phyloP scores from a whole-genome alignment of 1,284 basidiomycete genomes.

The Ceratobasidium sp. region DNA sequence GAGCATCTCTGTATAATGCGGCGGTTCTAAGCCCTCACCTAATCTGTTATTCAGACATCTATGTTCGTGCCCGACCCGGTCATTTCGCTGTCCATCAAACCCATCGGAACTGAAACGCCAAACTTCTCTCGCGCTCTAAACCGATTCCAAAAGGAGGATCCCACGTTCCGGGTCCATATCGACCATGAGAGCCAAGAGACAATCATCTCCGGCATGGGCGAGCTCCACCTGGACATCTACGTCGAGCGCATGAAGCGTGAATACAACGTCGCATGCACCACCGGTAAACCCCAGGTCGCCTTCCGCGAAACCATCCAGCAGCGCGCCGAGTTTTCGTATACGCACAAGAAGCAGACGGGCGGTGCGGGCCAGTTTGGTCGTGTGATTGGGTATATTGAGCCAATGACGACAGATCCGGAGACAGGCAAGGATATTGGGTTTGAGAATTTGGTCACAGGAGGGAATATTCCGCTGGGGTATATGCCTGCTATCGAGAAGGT shows the following conservation, averaged over 20 bases:
- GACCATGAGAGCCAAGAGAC: slow-evolving; percentile 97
- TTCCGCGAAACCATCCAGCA: slow-evolving; percentile 95
- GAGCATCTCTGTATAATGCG: slow-evolving; percentile 50
- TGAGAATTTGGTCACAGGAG: slow-evolving; percentile 90
- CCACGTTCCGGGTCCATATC: slow-evolving; percentile 97
- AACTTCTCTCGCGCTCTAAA: slow-evolving; percentile 97
- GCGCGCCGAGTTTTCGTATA: slow-evolving; percentile 86
- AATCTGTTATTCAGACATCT: slow-evolving; percentile 70
- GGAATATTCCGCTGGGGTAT: slow-evolving; percentile 90
- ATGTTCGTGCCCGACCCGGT: slow-evolving; percentile 99
- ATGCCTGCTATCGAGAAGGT: slow-evolving; percentile 97
- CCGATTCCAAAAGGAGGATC: slow-evolving; percentile 99
- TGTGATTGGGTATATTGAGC: slow-evolving; percentile 92
- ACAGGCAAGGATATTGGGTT: slow-evolving; percentile 90
- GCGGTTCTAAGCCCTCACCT: neutral
- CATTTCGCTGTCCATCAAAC: slow-evolving; percentile 94
- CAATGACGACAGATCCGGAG: slow-evolving; percentile 83
- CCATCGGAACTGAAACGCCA: slow-evolving; percentile 90
- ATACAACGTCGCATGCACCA: slow-evolving; percentile 93
- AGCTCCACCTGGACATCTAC: slow-evolving; percentile 98
- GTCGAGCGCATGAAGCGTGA: slow-evolving; percentile 99
- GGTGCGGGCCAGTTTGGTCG: slow-evolving; percentile 97
- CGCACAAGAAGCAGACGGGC: slow-evolving; percentile 98
- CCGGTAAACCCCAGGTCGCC: slow-evolving; percentile 96
- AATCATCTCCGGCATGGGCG: slow-evolving; percentile 99